Evolutionary conservation across 768 basidiomycete genomes (phyloP), one percentile per base, ranked within the genome.

Genomic region (Lyophyllum shimeji): DNA sequence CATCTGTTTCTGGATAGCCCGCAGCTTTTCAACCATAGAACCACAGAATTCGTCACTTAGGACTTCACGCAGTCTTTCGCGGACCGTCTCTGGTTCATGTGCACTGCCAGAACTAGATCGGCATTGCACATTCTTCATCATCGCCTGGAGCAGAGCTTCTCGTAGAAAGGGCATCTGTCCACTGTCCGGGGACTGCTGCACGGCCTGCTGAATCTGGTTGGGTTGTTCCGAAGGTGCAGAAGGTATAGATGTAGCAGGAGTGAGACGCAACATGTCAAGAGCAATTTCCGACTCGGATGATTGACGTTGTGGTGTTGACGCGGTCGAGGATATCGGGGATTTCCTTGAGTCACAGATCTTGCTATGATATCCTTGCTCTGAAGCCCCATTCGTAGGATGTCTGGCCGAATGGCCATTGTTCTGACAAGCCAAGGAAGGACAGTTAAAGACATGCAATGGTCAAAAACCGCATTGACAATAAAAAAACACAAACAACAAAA

Each of bases 21-120:
- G 42, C 55, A 67, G 52, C 44, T 62, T 62, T 33, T 51, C 60
- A 15, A 56, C 55, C 49, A 71, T 62, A n/a, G 63, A 58, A 20
- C 62, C 50, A 45, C 67, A 69, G 23, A 58, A 53, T 17, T 65
- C 63, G 46, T 69, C 62, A 3, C 66, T 70, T 33, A 74, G 48
- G n/a, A 67, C 59, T 42, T 53, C 57, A 18, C 62, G 56, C 2
- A 64, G 43, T 23, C 33, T 50, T 24, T 56, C 50, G 20, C 58
- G 53, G 15, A 67, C 18, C 24, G 52, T 47, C n/a, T 53, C 46
- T 6, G 54, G n/a, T 11, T 27, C 23, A 15, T 37, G 18, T 17
- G 24, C 33, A 17, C 53, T 29, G n/a, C 24, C 31, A 34, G 48
- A 51, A 3, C 34, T 50, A 33, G 34, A 23, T 44, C 66, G 64